Evolutionary conservation across 305 asterid genomes (phyloP), one percentile per base, ranked within the genome.

Genomic region (Caryopteris hybrid): DNA sequence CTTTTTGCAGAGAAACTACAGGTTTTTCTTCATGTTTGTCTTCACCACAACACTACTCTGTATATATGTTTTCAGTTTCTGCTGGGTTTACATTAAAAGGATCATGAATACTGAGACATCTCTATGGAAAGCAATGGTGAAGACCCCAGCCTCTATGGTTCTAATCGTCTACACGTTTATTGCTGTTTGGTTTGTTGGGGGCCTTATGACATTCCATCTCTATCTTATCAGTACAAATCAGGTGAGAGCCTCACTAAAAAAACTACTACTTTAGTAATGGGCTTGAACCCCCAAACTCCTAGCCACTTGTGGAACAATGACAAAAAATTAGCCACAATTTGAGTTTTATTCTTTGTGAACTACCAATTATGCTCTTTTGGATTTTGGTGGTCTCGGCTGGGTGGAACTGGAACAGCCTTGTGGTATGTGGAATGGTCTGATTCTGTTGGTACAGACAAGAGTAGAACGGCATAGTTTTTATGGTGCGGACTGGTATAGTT

Each of bases 21-120:
- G 98, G 55, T 92, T 89, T 81, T 92, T 92, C 88, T 89, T 92
- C 87, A 86, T 86, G 97, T 89, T 92, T 73, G 97, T 92, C 78
- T 92, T 84, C 86, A 87, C 97, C 8, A 85, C 98, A 6, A 85
- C 98, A 62, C 84, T 89, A 43, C 98, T 92, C 5, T 92, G 98
- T 71, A 71, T 88, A 70, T 92, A 84, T 58, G 95, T 92, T 22
- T 88, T 88, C 61, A 74, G 95, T 72, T 88, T 89, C 81, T 89
- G 97, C 83, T 88, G 92, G 91, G 83, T 92, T 66, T 86, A 92
- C 80, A 82, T 90, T 41, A 86, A 64, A 64, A 80, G 82, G 76
- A 86, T 92, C 74, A 82, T 76, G 97, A 81, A 67, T 61, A 51
- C 80, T 36, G 92, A 88, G 50, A 80, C 74, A 50, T 79, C 96